A percentile compares a stretch with the other conserved stretches of the same genome.
Evolutionary conservation across 2,329 filamentous ascomycete genomes (phyloP).

Genomic region (Hymenoscyphus scutula): DNA sequence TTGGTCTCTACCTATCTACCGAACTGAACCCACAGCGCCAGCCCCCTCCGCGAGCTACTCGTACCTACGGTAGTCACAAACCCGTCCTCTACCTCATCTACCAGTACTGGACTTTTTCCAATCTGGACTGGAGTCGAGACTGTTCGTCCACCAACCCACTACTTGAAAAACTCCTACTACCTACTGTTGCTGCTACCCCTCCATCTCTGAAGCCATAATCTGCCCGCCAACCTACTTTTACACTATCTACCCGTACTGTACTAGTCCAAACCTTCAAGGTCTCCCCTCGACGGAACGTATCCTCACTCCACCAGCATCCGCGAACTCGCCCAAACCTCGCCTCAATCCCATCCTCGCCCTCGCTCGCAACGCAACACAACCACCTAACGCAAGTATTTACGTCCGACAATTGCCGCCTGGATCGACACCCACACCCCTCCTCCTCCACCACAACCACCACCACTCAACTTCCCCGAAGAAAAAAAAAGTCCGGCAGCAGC

Average conservation of each 20-base stretch:
- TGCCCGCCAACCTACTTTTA: not conserved
- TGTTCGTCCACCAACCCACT: not conserved
- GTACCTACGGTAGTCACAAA: no score
- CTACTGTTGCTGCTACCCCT: not conserved
- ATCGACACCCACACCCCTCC: constrained; percentile 3
- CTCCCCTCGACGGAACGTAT: not conserved
- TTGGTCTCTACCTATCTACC: no score
- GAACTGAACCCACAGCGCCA: no score
- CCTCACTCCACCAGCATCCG: not conserved
- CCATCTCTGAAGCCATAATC: constrained; percentile 1
- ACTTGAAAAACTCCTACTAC: no score
- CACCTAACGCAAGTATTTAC: no score
- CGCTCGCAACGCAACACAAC: no score
- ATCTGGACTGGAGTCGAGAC: not conserved
- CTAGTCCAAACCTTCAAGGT: constrained; percentile 2
- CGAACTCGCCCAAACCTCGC: not conserved
- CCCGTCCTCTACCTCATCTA: not conserved
- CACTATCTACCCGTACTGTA: not conserved
- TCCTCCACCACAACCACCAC: not conserved
- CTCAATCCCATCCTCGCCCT: not conserved
- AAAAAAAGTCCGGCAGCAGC: not conserved
- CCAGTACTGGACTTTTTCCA: not conserved
- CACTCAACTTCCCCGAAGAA: not conserved
- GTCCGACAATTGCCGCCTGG: constrained; percentile 5
- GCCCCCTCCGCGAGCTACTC: no score